These are phyloP conservation scores for Galerina marginata DNA, from an alignment of 768 basidiomycete genomes.

Conservation along the genomic window DNA sequence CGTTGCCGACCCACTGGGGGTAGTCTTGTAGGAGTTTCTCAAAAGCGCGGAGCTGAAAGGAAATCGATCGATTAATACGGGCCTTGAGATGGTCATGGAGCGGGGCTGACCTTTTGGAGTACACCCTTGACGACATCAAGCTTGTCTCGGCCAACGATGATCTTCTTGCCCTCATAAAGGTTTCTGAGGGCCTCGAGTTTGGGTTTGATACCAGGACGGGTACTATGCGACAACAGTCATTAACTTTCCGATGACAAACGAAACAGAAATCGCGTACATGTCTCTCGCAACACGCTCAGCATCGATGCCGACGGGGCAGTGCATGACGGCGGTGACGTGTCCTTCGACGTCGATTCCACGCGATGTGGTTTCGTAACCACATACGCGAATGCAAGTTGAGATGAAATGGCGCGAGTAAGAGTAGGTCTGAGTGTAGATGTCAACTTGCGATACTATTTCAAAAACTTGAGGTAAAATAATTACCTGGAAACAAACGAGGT, in stretches of 20 bases:
- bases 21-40: constrained; percentile 93
- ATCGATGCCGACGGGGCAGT: constrained; percentile 96
- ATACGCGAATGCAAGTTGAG: constrained; percentile 94
- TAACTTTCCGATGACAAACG: not conserved
- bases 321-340: constrained; percentile 78
- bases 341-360: constrained; percentile 85
- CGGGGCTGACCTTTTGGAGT: constrained; percentile 77
- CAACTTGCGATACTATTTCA: not conserved
- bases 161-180: constrained; percentile 96
- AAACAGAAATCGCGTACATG: constrained; percentile 49
- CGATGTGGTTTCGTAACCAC: constrained; percentile 86
- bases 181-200: constrained; percentile 84
- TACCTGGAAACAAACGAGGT: constrained; percentile 93
- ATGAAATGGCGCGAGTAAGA: constrained; percentile 95
- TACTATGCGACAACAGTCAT: constrained; percentile 38
- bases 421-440: constrained; percentile 63
- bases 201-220: constrained; percentile 84
- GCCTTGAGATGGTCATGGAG: not conserved
- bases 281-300: constrained; percentile 88
- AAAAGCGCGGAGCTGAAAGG: constrained; percentile 82
- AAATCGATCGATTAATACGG: not conserved
- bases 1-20: constrained; percentile 94
- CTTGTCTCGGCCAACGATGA: constrained; percentile 97
- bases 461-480: constrained; percentile 12
- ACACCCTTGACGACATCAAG: constrained; percentile 99